These are phyloP conservation scores for Daedalea quercina DNA, from an alignment of 768 basidiomycete species.

Conservation along the genomic window DNA sequence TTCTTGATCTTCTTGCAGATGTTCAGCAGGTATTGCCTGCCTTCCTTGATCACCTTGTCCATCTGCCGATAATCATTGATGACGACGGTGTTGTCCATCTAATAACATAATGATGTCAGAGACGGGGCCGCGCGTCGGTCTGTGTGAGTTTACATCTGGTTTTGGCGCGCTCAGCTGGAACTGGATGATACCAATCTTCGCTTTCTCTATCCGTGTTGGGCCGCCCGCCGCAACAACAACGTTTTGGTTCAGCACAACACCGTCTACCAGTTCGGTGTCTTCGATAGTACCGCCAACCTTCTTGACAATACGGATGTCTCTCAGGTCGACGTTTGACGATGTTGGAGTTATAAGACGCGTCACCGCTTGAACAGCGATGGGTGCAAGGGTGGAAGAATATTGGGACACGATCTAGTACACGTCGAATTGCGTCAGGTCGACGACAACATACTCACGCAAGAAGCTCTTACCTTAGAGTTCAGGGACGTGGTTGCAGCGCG, in stretches of 20 bases:
- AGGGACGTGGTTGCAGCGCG: slow-evolving; percentile 93
- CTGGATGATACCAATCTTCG: slow-evolving; percentile 96
- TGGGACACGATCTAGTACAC: slow-evolving; percentile 86
- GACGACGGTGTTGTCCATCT: slow-evolving; percentile 99
- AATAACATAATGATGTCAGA: slow-evolving; percentile 10
- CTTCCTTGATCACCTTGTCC: slow-evolving; percentile 99
- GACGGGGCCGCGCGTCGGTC: not conserved
- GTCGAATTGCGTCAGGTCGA: not conserved
- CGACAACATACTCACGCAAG: not conserved
- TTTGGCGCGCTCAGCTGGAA: slow-evolving; percentile 98
- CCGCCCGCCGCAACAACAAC: slow-evolving; percentile 88
- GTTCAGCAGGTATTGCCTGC: slow-evolving; percentile 94
- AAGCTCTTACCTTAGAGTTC: slow-evolving; percentile 76
- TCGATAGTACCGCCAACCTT: slow-evolving; percentile 99
- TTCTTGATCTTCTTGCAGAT: slow-evolving; percentile 99
- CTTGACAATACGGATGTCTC: slow-evolving; percentile 94
- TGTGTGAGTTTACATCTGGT: slow-evolving; percentile 68
- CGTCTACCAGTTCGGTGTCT: slow-evolving; percentile 94
- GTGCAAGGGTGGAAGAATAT: slow-evolving; percentile 96
- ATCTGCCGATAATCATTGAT: slow-evolving; percentile 99
- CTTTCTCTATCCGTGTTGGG: slow-evolving; percentile 93
- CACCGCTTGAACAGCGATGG: slow-evolving; percentile 96
- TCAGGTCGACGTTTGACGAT: slow-evolving; percentile 92
- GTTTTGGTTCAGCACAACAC: slow-evolving; percentile 95
- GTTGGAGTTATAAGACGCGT: slow-evolving; percentile 83